Conservation (phyloP, 108 stramenopile species). For the Cyclostephanos invisitatus region DNA sequence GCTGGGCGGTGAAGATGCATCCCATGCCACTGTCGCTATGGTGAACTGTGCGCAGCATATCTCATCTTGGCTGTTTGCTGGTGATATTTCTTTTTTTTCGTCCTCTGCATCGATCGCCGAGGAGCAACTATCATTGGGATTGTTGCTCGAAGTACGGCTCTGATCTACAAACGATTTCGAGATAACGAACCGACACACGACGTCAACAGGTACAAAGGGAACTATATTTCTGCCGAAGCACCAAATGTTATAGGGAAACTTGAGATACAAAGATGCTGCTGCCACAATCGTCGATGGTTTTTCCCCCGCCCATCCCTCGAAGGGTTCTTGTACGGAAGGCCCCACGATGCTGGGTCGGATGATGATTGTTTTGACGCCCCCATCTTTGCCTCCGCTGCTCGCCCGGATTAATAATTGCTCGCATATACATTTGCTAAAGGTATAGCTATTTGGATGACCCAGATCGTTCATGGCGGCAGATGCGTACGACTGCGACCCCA, state of each 20-base stretch:
- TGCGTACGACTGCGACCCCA: conserved; percentile 73
- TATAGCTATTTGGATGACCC: conserved; percentile 84
- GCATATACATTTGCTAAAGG: conserved; percentile 87
- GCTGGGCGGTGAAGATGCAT: conserved; percentile 46
- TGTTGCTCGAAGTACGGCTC: not conserved
- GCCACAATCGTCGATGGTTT: conserved; percentile 88
- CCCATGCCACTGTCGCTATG: conserved; percentile 77
- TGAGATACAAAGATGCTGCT: conserved; percentile 74
- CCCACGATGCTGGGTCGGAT: conserved; percentile 89
- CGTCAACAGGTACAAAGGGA: conserved; percentile 83
- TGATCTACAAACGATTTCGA: conserved; percentile 54
- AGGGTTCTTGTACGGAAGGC: conserved; percentile 72
- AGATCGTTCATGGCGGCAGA: conserved; percentile 79
- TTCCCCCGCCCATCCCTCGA: conserved; percentile 86
- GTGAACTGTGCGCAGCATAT: not conserved
- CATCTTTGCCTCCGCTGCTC: conserved; percentile 17
- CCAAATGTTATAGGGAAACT: conserved; percentile 81
- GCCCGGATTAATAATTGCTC: conserved; percentile 70
- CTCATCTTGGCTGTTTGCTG: conserved; percentile 21
- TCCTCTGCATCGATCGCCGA: conserved; percentile 11
- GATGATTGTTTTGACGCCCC: conserved; percentile 61
- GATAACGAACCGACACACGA: conserved; percentile 67
- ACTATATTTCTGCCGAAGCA: conserved; percentile 63
- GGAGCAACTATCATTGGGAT: not conserved
- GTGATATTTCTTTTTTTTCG: conserved; percentile 43